Base-by-base conservation (phyloP, 179 eudicot species). In the Spergularia azorica region DNA sequence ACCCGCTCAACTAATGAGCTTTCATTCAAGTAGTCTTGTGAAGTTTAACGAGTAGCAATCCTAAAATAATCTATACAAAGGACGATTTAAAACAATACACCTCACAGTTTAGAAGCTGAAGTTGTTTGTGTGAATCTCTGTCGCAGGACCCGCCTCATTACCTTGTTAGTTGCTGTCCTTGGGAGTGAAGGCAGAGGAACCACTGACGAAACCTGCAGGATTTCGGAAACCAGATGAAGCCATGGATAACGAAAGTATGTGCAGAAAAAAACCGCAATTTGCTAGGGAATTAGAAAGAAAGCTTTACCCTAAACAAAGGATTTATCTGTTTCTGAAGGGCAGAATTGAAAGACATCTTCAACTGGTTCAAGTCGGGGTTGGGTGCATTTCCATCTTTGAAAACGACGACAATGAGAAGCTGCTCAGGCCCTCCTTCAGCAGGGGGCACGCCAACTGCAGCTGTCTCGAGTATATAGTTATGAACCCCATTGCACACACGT, bases 81-180 rank as follows among this genome's bases (percentile, higher is more conserved):
- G 55, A 15, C 36, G 43, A 17, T 36, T 26, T 0, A 21, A 71
- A 71, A 32, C 46, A 14, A 51, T 21, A 39, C 6, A 51, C 36
- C 10, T 82, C 74, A 82, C 52, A 82, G 63, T 69, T 79, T 82
- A 2, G 82, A 66, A 66, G 11, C 62, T 1, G 73, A 8, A 51
- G 63, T n/a, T 58, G 74, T 36, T 65, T 87, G 86, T 67, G 88
- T 77, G 15, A 93, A 76, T 77, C 91, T 91, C 77, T 95, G 90
- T 60, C 99, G 77, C 78, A 95, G 82, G 68, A 95, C 91, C 87
- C 98, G 87, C 81, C 99, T 87, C 99, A 95, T 93, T 18, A 95
- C 97, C 85, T 95, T 95, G 82, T 93, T 95, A 57, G 93, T 88
- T 3, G 99, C 99, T 48, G 99, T 95, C 82, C 99, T 86, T 6